phyloP scores from a whole-genome alignment of 192 early-diverging fungal species.

The Coemansia sp. region DNA sequence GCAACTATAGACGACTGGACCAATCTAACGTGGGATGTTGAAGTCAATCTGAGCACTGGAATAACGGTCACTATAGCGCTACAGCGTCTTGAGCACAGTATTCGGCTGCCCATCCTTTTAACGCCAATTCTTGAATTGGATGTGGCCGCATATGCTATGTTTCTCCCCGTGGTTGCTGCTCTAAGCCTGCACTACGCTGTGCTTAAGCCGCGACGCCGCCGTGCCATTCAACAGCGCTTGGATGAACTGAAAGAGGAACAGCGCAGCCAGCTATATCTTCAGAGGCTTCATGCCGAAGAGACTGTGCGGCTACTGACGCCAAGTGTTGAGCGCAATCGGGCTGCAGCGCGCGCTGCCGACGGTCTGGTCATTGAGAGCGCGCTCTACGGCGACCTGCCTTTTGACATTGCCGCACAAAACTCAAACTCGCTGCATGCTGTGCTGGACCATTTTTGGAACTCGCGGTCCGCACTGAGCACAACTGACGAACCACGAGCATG shows the following conservation, averaged over 20 bases:
- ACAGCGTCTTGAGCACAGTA: constrained; percentile 65
- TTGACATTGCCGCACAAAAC: constrained; percentile 41
- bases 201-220: constrained; percentile 62
- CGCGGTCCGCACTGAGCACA: constrained; percentile 18
- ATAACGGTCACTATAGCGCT: constrained; percentile 62
- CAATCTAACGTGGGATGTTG: constrained; percentile 59
- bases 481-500: constrained; percentile 43
- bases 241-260: constrained; percentile 63
- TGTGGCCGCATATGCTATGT: constrained; percentile 56
- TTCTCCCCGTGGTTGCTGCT: constrained; percentile 58
- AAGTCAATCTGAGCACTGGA: constrained; percentile 62
- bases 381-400: constrained; percentile 79
- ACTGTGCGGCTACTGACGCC: constrained; percentile 72
- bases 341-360: constrained; percentile 66
- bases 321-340: constrained; percentile 64
- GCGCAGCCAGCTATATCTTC: constrained; percentile 59
- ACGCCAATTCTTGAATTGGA: constrained; percentile 58
- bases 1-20: constrained; percentile 35
- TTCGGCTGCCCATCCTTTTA: constrained; percentile 66
- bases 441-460: constrained; percentile 14
- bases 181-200: constrained; percentile 60
- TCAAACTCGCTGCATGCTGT: constrained; percentile 24
- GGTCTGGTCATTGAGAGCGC: constrained; percentile 81
- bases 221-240: constrained; percentile 47
- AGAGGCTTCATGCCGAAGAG: constrained; percentile 77